Evolutionary conservation across 305 asterid genomes (phyloP).

Genomic region (Nicotiana rustica): DNA sequence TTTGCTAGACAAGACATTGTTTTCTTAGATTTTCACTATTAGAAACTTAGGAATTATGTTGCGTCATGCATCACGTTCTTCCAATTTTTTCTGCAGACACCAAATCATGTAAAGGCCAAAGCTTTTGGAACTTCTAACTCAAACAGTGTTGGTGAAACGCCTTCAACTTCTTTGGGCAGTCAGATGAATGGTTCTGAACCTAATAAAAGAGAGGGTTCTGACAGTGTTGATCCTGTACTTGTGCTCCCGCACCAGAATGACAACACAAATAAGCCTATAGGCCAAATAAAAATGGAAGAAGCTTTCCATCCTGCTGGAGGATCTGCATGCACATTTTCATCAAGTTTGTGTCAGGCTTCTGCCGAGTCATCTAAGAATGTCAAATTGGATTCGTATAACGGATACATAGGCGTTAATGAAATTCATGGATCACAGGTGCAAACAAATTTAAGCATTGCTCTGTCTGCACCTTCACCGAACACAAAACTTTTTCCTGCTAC

Average conservation of each 20-base stretch:
- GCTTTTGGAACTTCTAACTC: conserved; percentile 36
- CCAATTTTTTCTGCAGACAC: conserved; percentile 38
- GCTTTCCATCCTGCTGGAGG: conserved; percentile 50
- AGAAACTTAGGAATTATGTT: not conserved
- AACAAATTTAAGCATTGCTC: conserved; percentile 80
- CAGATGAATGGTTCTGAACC: conserved; percentile 43
- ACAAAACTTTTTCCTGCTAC: conserved; percentile 47
- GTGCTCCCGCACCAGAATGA: conserved; percentile 47
- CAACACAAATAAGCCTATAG: conserved; percentile 40
- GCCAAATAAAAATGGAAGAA: conserved; percentile 59
- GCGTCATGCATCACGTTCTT: not conserved
- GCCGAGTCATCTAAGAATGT: conserved; percentile 47
- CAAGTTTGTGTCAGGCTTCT: conserved; percentile 49
- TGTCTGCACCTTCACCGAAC: conserved; percentile 60
- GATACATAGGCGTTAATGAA: conserved; percentile 42
- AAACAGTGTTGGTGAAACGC: conserved; percentile 40
- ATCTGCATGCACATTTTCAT: conserved; percentile 50
- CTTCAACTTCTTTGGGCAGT: conserved; percentile 37
- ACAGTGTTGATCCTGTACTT: conserved; percentile 43
- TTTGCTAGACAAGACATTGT: not conserved
- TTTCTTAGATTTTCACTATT: not conserved
- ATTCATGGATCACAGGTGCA: conserved; percentile 58
- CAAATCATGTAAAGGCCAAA: conserved; percentile 37
- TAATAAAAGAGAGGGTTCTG: conserved; percentile 54
- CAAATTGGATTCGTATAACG: conserved; percentile 47